Percentiles rank a stretch among this genome's conserved stretches.
phyloP scores from a whole-genome alignment of 148 eudicot genomes.

The Arbutus unedo region DNA sequence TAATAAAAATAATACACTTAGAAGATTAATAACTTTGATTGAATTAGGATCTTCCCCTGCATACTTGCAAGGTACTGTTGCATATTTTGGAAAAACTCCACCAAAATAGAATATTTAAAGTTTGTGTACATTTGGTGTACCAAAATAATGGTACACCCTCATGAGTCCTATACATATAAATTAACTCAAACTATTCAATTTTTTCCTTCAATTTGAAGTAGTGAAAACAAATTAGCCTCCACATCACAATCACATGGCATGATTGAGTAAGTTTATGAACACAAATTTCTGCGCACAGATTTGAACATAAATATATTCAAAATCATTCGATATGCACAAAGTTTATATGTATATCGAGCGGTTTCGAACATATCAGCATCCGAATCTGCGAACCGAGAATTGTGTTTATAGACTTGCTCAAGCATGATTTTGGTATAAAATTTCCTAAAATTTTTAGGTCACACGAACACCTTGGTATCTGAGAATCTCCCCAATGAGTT shows the following conservation, averaged over 20 bases:
- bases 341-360: too few relatives aligned
- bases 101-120: not conserved
- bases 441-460: not conserved
- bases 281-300: too few relatives aligned
- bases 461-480: slow-evolving; percentile 15
- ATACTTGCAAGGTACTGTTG: not conserved
- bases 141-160: not conserved
- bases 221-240: not conserved
- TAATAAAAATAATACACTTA: too few relatives aligned
- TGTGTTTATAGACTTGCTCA: too few relatives aligned
- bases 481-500: slow-evolving; percentile 36
- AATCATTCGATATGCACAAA: too few relatives aligned
- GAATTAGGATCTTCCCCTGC: too few relatives aligned
- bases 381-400: too few relatives aligned
- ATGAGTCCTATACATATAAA: not conserved
- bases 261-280: not conserved
- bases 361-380: too few relatives aligned
- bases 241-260: not conserved
- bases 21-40: too few relatives aligned
- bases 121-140: not conserved
- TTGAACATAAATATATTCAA: too few relatives aligned
- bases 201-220: not conserved
- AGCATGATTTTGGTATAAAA: too few relatives aligned
- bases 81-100: not conserved
- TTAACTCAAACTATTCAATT: not conserved